Evolutionary conservation across 129 eudicot species (phyloP), one percentile per base, ranked within the genome.

Genomic region (Lactuca saligna): DNA sequence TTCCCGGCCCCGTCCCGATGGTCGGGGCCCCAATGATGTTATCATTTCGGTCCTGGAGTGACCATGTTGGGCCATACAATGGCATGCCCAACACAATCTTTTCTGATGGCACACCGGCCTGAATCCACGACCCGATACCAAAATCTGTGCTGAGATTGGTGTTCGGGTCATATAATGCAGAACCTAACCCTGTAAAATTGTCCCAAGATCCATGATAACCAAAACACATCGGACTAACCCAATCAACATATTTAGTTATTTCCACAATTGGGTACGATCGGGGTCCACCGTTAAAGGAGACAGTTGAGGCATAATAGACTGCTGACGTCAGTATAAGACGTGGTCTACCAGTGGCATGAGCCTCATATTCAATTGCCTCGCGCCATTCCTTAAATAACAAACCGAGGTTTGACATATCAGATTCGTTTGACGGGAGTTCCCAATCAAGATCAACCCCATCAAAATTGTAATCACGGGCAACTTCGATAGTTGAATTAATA

Each of bases 401-500:
- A 68, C 76, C 86, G 6, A 77, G 59, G 37, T 81, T 77, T 0
- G 17, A 66, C 86, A 77, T 81, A 59, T 81, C 86, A 1, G 25
- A 17, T 7, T 61, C 73, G 8, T 73, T 73, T 6, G 68, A 48
- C 9, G 86, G 86, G 8, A 72, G 55, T 63, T 81, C 86, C 82
- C 86, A 81, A 73, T 81, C 86, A 4, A 81, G 76, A 31, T 81
- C 86, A 10, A 81, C 42, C 25, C 86, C 82, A n/a, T 81, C 82
- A 68, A 81, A 81, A 10, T 59, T 35, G 32, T 67, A 77, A 8
- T 63, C 69, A 17, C 86, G 64, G 29, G 85, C 82, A 8, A 72
- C 72, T 57, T 72, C 55, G 6, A 81, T 72, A 1, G 82, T 65
- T 4, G 82, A 81, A 41, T 81, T 72, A 4, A 81, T 81, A 42